Conservation (phyloP, 179 eudicot genomes). For the Nepenthes alata region DNA sequence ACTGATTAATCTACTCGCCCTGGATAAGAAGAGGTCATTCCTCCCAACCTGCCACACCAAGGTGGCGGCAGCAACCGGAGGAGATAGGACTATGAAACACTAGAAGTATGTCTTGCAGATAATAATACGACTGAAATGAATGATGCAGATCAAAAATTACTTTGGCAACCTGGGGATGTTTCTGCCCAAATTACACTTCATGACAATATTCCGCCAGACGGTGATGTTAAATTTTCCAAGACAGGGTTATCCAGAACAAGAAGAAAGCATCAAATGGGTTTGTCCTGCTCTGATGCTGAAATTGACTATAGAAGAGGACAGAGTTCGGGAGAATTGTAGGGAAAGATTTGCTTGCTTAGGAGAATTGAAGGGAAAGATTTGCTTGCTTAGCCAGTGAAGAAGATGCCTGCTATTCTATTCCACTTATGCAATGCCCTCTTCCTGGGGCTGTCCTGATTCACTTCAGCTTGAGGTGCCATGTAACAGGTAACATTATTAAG, state of each 20-base stretch:
- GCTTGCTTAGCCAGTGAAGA: background rate
- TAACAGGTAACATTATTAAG: background rate
- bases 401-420: background rate
- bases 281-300: constrained; percentile 86
- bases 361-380: constrained; percentile 36
- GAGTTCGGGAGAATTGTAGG: constrained; percentile 59
- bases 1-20: too few species aligned
- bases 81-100: too few species aligned
- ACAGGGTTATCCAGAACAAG: constrained; percentile 33
- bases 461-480: background rate
- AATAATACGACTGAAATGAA: background rate
- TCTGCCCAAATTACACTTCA: constrained; percentile 26
- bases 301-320: constrained; percentile 85
- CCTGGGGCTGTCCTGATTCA: background rate
- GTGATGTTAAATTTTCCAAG: constrained; percentile 49
- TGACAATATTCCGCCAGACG: constrained; percentile 32
- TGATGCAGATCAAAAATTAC: constrained; percentile 26
- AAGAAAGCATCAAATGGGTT: constrained; percentile 48
- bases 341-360: constrained; percentile 22
- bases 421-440: background rate
- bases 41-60: too few species aligned
- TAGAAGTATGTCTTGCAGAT: background rate
- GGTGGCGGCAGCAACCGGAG: too few species aligned
- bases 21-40: too few species aligned
- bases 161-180: constrained; percentile 21